These are phyloP conservation scores for Claviceps sp. DNA, from an alignment of 2,329 filamentous ascomycete genomes.

Conservation along the genomic window DNA sequence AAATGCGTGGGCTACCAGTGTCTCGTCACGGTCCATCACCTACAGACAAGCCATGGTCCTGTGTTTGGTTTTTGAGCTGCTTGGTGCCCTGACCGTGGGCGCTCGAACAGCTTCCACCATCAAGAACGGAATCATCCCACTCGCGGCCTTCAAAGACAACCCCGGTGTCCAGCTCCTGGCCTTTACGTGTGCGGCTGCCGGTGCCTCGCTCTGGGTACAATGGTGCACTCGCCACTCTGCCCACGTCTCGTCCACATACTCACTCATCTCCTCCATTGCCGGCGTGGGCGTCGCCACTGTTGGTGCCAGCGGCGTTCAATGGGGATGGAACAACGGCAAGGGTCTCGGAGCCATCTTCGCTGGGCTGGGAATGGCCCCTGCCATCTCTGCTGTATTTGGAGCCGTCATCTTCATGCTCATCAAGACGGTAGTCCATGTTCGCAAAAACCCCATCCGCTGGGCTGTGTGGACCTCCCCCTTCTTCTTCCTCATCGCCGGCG, in stretches of 20 bases:
- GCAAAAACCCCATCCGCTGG: conserved; percentile 58
- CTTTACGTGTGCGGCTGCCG: conserved; percentile 50
- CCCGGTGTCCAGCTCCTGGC: conserved; percentile 56
- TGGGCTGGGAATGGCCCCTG: conserved; percentile 53
- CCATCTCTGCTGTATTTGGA: conserved; percentile 47
- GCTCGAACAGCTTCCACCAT: conserved; percentile 62
- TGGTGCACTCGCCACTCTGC: conserved; percentile 64
- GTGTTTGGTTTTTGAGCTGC: conserved; percentile 53
- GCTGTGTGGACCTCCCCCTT: conserved; percentile 60
- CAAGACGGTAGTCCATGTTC: conserved; percentile 48
- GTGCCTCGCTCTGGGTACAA: conserved; percentile 62
- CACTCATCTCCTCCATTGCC: conserved; percentile 53
- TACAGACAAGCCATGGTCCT: conserved; percentile 56
- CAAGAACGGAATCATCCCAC: conserved; percentile 64
- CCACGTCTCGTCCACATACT: conserved; percentile 62
- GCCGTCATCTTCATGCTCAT: conserved; percentile 58
- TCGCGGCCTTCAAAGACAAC: conserved; percentile 41
- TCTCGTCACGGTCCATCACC: conserved; percentile 42
- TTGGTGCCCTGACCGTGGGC: conserved; percentile 53
- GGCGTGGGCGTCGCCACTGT: conserved; percentile 57
- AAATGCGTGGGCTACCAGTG: conserved; percentile 66
- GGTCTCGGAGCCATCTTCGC: conserved; percentile 58
- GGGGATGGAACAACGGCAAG: conserved; percentile 53
- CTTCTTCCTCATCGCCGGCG: conserved; percentile 65
- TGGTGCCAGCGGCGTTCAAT: conserved; percentile 46